Conservation (phyloP, 495 filamentous ascomycete genomes). For the Friedmanniomyces simplex region DNA sequence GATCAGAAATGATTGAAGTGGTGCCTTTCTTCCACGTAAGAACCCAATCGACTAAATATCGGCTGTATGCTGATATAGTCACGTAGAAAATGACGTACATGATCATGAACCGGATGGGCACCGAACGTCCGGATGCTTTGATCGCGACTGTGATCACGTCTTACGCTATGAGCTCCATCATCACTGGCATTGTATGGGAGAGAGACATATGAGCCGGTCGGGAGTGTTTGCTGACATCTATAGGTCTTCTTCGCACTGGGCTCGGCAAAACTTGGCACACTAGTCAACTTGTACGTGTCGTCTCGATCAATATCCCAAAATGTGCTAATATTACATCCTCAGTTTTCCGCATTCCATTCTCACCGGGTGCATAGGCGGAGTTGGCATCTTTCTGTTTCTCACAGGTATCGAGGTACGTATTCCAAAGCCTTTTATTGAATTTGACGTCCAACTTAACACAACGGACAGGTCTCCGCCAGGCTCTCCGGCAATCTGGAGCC, state of each 20-base stretch:
- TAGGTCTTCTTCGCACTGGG: constrained; percentile 79
- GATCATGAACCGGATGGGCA: constrained; percentile 66
- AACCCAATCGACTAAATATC: no score
- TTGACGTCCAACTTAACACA: no score
- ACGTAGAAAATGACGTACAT: constrained; percentile 41
- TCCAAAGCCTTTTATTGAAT: no score
- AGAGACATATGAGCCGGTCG: no score
- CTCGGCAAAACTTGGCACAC: constrained; percentile 67
- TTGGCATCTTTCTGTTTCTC: constrained; percentile 88
- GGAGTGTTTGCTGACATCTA: no score
- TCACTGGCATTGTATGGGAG: constrained; percentile 57
- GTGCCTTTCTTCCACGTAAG: constrained; percentile 21
- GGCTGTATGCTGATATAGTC: no score
- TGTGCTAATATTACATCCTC: no score
- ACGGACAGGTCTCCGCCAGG: constrained; percentile 64
- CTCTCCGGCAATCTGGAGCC: constrained; percentile 77
- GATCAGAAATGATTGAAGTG: constrained; percentile 74
- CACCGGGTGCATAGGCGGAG: constrained; percentile 95
- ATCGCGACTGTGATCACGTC: constrained; percentile 85
- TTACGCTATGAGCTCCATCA: constrained; percentile 80
- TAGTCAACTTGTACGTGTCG: constrained; percentile 61
- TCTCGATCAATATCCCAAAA: no score
- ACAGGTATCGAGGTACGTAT: constrained; percentile 61
- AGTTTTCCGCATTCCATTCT: constrained; percentile 82
- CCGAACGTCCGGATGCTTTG: constrained; percentile 71